Percentiles rank a stretch among this genome's conserved stretches.
phyloP scores from a whole-genome alignment of 768 basidiomycete species.

The Tylopilus vinaceipallidus region DNA sequence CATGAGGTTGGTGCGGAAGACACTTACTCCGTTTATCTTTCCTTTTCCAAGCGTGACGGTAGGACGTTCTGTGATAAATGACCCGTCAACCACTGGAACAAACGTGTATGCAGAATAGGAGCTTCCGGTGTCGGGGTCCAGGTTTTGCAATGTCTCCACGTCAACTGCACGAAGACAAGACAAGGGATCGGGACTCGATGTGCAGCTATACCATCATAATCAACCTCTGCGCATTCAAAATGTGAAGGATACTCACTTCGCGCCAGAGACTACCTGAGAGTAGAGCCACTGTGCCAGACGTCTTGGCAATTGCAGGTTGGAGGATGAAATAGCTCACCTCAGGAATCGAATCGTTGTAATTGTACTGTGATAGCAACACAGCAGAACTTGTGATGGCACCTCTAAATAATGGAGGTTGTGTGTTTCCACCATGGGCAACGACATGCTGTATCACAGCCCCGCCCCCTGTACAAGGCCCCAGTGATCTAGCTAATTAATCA shows the following conservation, averaged over 20 bases:
- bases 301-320: not conserved
- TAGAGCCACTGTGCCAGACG: not conserved
- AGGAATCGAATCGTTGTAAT: too few species aligned
- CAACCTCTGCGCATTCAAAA: not conserved
- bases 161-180: slow-evolving; percentile 6
- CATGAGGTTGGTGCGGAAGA: not conserved
- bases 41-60: not conserved
- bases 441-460: too few species aligned
- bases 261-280: not conserved
- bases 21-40: slow-evolving; percentile 6
- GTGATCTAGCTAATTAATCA: too few species aligned
- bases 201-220: not conserved
- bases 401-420: too few species aligned
- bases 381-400: too few species aligned
- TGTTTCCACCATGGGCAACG: too few species aligned
- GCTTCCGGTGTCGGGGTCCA: not conserved
- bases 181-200: not conserved
- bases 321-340: too few species aligned
- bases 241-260: not conserved
- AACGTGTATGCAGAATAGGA: slow-evolving; percentile 5
- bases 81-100: too few species aligned
- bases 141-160: not conserved
- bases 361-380: too few species aligned
- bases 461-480: too few species aligned
- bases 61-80: not conserved